Conservation (phyloP, 2,329 filamentous ascomycete genomes). For the Xylariaceae sp. region DNA sequence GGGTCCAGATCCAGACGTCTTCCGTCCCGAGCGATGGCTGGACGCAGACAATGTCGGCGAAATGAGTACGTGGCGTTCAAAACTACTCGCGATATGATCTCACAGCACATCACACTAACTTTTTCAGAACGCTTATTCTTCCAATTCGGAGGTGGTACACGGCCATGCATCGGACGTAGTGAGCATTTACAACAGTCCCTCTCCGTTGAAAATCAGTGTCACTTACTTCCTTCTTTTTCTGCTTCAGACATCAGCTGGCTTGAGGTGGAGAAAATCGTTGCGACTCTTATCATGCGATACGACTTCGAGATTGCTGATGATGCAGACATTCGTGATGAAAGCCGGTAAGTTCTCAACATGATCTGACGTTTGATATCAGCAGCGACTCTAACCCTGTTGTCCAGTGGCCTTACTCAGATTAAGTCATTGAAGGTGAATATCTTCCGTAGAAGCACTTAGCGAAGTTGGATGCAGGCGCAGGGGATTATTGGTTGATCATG, state of each 20-base stretch:
- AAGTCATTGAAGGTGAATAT: too few species aligned
- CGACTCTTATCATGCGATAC: conserved; percentile 14
- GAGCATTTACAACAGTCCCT: background rate
- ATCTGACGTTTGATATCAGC: background rate
- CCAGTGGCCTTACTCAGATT: too few species aligned
- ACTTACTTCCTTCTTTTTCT: background rate
- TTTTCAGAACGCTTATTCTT: conserved; percentile 13
- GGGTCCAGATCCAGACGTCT: conserved; percentile 9
- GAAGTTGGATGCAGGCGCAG: too few species aligned
- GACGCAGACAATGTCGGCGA: conserved; percentile 3
- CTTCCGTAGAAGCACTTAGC: too few species aligned
- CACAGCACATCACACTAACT: background rate
- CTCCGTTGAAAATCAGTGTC: background rate
- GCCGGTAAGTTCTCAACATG: conserved; percentile 4
- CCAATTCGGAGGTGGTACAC: conserved; percentile 13
- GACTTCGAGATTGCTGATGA: conserved; percentile 10
- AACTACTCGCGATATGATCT: background rate
- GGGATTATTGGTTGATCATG: too few species aligned
- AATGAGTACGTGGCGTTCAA: conserved; percentile 4
- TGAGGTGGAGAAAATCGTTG: conserved; percentile 11
- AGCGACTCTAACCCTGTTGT: too few species aligned
- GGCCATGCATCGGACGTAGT: conserved; percentile 16
- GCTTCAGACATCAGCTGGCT: conserved; percentile 15
- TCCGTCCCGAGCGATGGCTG: conserved; percentile 14
- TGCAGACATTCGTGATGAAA: conserved; percentile 3